phyloP scores from a whole-genome alignment of 2,329 filamentous ascomycete genomes.

The Pyrenochaeta sp. region DNA sequence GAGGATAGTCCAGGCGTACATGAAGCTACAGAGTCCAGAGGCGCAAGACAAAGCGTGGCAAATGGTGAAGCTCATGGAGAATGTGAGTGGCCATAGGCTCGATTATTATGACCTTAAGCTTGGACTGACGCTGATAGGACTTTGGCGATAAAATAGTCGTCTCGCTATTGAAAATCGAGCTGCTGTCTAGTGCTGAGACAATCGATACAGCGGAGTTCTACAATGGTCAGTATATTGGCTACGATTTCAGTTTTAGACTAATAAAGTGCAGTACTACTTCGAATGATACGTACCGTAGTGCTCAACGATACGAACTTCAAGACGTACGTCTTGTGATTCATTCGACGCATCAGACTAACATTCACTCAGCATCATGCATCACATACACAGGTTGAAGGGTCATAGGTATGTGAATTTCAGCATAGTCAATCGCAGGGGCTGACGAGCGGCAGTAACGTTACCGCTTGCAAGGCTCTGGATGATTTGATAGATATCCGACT shows the following conservation, averaged over 20 bases:
- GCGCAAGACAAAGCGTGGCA: constrained; percentile 62
- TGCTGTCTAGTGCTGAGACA: constrained; percentile 60
- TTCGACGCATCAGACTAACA: background rate
- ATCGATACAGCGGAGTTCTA: constrained; percentile 53
- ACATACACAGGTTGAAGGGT: constrained; percentile 70
- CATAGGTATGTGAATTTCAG: constrained; percentile 31
- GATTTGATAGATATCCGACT: constrained; percentile 70
- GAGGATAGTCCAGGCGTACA: constrained; percentile 62
- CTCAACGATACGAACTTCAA: constrained; percentile 71
- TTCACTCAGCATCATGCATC: constrained; percentile 63
- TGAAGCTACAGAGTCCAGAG: constrained; percentile 59
- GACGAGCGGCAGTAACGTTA: constrained; percentile 38
- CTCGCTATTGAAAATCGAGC: constrained; percentile 72
- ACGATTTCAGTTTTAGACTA: constrained; percentile 11
- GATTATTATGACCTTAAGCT: background rate
- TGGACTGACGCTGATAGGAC: constrained; percentile 46
- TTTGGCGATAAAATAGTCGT: constrained; percentile 72
- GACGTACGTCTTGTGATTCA: constrained; percentile 48
- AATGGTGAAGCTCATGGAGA: constrained; percentile 68
- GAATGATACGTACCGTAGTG: constrained; percentile 68
- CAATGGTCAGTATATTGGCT: constrained; percentile 39
- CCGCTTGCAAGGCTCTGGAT: constrained; percentile 63
- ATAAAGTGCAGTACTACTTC: constrained; percentile 59
- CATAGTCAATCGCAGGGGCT: background rate
- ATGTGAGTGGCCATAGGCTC: constrained; percentile 33